phyloP scores from a whole-genome alignment of 2,329 filamentous ascomycete genomes.

The Ophiostoma himal-ulmi region DNA sequence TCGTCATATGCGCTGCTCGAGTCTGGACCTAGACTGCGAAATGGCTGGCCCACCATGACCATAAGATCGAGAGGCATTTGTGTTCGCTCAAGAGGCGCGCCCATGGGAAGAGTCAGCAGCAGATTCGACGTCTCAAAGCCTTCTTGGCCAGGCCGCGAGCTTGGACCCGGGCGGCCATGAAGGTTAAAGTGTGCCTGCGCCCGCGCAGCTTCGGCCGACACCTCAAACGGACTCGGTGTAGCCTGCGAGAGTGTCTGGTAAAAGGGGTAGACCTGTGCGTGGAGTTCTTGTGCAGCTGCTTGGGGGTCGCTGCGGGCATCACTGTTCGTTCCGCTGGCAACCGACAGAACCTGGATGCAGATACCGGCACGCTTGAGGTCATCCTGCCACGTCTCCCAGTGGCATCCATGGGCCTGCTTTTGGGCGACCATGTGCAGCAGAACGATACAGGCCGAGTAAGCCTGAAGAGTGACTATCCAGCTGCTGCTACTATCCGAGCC shows the following conservation, averaged over 20 bases:
- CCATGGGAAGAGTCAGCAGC: conserved; percentile 21
- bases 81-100: neutral
- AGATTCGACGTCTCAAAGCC: conserved; percentile 13
- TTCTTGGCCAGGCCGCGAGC: neutral
- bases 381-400: conserved; percentile 26
- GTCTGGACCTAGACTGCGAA: conserved; percentile 14
- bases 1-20: neutral
- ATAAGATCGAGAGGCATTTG: conserved; percentile 22
- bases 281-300: conserved; percentile 17
- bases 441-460: conserved; percentile 31
- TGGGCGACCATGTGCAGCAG: conserved; percentile 32
- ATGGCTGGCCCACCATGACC: conserved; percentile 24
- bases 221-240: neutral
- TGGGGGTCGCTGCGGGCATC: neutral
- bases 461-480: conserved; percentile 33
- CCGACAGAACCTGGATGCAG: conserved; percentile 28
- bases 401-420: conserved; percentile 31
- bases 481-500: conserved; percentile 29
- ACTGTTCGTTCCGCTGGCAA: conserved; percentile 13
- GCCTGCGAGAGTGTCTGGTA: conserved; percentile 17
- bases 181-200: neutral
- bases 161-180: neutral
- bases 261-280: conserved; percentile 21
- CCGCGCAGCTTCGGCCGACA: neutral
- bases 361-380: conserved; percentile 29